These are phyloP conservation scores for Comarum palustre DNA, from an alignment of 306 rosid genomes.

Conservation along the genomic window DNA sequence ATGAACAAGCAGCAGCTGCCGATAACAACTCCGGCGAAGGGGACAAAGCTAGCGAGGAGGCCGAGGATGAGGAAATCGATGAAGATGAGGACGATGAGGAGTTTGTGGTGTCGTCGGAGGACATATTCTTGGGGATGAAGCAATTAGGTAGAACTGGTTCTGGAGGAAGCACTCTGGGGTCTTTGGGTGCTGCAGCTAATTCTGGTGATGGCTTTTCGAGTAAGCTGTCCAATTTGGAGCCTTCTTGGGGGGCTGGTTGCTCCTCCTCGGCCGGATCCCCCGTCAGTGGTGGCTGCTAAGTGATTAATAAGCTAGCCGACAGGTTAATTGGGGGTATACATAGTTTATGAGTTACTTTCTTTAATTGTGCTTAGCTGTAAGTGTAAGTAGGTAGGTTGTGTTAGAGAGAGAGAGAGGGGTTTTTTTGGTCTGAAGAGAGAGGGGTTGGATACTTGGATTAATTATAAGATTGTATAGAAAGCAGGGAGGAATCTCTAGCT, in stretches of 20 bases:
- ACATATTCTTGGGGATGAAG: conserved; percentile 32
- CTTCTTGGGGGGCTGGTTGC: conserved; percentile 19
- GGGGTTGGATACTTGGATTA: background rate
- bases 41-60: conserved; percentile 5
- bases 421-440: too few relatives aligned
- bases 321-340: background rate
- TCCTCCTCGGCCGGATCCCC: conserved; percentile 22
- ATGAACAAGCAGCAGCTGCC: background rate
- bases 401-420: background rate
- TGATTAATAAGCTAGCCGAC: background rate
- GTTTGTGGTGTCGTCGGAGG: conserved; percentile 42
- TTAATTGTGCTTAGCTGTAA: conserved; percentile 1
- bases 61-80: conserved; percentile 11
- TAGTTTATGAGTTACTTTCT: background rate
- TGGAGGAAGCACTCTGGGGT: background rate
- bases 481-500: conserved; percentile 16
- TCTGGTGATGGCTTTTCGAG: conserved; percentile 9
- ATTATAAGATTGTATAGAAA: conserved; percentile 23
- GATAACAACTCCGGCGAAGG: background rate
- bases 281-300: conserved; percentile 13
- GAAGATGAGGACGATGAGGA: conserved; percentile 13
- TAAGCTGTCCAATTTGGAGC: background rate
- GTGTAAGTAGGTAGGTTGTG: background rate
- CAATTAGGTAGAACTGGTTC: conserved; percentile 19
- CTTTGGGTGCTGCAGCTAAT: background rate